These are phyloP conservation scores for Cryptococcus amylolentus DNA, from an alignment of 1,284 basidiomycete species.

Conservation along the genomic window DNA sequence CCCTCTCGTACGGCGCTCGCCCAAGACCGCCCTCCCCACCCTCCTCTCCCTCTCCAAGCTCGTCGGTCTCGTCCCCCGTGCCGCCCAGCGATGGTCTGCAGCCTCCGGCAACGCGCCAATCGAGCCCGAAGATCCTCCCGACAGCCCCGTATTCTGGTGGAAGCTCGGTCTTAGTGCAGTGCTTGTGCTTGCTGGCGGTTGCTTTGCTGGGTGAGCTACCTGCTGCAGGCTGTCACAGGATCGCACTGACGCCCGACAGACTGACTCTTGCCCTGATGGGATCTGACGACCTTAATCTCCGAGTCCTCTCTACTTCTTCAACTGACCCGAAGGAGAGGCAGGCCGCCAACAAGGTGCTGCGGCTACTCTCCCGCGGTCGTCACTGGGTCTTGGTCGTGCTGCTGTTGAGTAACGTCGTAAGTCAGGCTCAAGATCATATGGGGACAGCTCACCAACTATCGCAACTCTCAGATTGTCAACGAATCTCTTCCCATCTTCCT, in stretches of 20 bases:
- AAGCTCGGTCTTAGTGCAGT: conserved; percentile 63
- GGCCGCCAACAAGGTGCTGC: conserved; percentile 72
- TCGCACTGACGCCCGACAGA: conserved; percentile 23
- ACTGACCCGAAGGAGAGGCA: conserved; percentile 63
- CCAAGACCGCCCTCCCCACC: conserved; percentile 25
- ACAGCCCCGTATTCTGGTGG: conserved; percentile 56
- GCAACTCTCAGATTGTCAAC: conserved; percentile 65
- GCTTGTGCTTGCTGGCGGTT: conserved; percentile 73
- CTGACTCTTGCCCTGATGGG: conserved; percentile 92
- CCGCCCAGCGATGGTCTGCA: conserved; percentile 10
- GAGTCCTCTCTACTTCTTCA: conserved; percentile 76
- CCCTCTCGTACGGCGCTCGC: conserved; percentile 4
- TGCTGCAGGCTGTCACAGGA: background rate
- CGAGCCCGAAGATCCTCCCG: conserved; percentile 39
- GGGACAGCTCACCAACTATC: background rate
- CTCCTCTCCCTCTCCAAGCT: conserved; percentile 40
- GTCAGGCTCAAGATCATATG: conserved; percentile 33
- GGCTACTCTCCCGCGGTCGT: conserved; percentile 72
- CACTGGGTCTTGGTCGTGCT: conserved; percentile 95
- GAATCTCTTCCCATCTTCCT: conserved; percentile 88
- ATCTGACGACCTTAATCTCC: conserved; percentile 85
- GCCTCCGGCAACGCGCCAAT: conserved; percentile 13
- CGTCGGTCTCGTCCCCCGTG: conserved; percentile 27
- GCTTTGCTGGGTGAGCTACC: conserved; percentile 74
- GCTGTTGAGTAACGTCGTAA: conserved; percentile 75